Base-by-base conservation (phyloP, 768 basidiomycete genomes). In the Strobilomyces dryophilus region DNA sequence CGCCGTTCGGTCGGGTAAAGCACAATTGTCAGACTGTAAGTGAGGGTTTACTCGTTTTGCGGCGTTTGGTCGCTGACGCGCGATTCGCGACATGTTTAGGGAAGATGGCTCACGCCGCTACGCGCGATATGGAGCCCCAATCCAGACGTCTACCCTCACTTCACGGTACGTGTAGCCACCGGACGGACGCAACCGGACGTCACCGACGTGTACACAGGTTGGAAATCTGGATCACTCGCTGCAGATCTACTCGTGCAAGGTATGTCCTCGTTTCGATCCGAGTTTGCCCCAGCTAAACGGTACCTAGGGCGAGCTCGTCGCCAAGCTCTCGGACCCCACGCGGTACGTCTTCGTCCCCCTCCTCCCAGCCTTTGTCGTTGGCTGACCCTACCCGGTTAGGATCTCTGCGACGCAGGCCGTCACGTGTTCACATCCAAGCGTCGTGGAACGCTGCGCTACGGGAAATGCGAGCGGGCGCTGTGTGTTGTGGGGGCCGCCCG, bases 321-420 rank as follows among this genome's bases (percentile, higher is more conserved):
- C 84, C 4, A 78, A 76, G 54, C 70, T 93, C 9, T 69, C 79
- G 14, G 87, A 90, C 66, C 72, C 68, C 40, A 61, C 67, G 26
- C 74, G 76, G 87, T 88, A 62, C 39, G 77, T 63, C 35, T 40
- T 15, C 35, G 12, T 12, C 4, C 35, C 37, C 10, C 18, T 20
- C 10, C 3, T 39, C 18, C 20, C 37, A 7, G n/a, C 8, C 12
- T 8, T 15, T 36, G 35, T 15, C 24, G 42, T 21, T 41, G 15
- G 29, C 29, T 14, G 21, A 21, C 15, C 8, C 12, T 5, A 4
- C 12, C 10, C 2, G 27, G 11, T 11, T 56, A 91, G 87, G 57
- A 84, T 92, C 54, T 81, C 86, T 20, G 90, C 91, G 1, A 85
- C 86, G 5, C 91, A 92, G 69, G 89, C 91, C n/a, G 91, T 92